These are phyloP conservation scores for Excoecaria cochinchinensis DNA, from an alignment of 345 rosid species.

Conservation along the genomic window DNA sequence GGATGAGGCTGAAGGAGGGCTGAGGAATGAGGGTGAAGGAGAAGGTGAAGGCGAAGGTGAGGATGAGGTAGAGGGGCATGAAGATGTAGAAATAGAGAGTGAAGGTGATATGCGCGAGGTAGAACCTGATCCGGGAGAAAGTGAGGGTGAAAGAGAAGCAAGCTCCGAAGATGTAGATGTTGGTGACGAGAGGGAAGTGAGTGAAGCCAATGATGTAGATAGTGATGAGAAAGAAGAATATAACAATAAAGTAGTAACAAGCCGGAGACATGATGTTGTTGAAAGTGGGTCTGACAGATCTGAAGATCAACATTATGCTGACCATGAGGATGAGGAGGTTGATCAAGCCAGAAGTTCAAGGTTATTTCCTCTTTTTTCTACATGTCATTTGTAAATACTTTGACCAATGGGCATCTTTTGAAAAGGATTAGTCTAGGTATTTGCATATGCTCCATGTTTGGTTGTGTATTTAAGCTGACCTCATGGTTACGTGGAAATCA, in stretches of 20 bases:
- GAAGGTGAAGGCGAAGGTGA: slow-evolving; percentile 54
- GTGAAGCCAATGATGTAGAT: slow-evolving; percentile 62
- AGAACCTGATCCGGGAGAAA: slow-evolving; percentile 81
- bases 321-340: slow-evolving; percentile 85
- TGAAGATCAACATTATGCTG: slow-evolving; percentile 60
- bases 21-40: slow-evolving; percentile 42
- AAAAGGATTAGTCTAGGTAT: background rate
- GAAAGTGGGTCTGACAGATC: slow-evolving; percentile 94
- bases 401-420: background rate
- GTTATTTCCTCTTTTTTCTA: slow-evolving; percentile 33
- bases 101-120: slow-evolving; percentile 61
- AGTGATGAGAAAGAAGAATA: slow-evolving; percentile 75
- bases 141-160: slow-evolving; percentile 90
- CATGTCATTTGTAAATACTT: background rate
- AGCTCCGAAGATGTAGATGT: slow-evolving; percentile 60
- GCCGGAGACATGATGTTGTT: slow-evolving; percentile 57
- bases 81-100: slow-evolving; percentile 66
- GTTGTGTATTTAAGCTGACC: slow-evolving; percentile 18
- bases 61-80: slow-evolving; percentile 55
- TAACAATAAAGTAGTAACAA: slow-evolving; percentile 55
- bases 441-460: slow-evolving; percentile 1
- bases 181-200: slow-evolving; percentile 64
- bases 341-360: slow-evolving; percentile 72
- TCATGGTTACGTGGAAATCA: slow-evolving; percentile 9
- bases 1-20: slow-evolving; percentile 75